phyloP scores from a whole-genome alignment of 179 eudicot species.

The Silene coronaria region DNA sequence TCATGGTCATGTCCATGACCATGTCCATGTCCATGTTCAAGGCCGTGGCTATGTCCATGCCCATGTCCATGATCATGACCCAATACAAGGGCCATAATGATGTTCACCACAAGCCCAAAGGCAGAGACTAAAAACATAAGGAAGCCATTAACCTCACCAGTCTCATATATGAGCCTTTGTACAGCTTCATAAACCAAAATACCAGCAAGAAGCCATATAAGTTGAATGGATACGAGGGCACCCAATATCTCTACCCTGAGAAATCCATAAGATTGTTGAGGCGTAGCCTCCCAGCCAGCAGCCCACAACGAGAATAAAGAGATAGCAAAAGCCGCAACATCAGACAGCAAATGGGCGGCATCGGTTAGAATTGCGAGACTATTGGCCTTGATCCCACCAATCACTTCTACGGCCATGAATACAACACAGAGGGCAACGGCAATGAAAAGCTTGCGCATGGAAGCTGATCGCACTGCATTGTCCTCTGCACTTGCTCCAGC shows the following conservation, averaged over 20 bases:
- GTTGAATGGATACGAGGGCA: slow-evolving; percentile 72
- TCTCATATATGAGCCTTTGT: slow-evolving; percentile 44
- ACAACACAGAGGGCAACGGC: slow-evolving; percentile 58
- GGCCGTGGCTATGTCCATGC: slow-evolving; percentile 37
- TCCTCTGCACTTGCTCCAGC: slow-evolving; percentile 46
- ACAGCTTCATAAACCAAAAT: slow-evolving; percentile 80
- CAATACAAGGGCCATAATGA: slow-evolving; percentile 57
- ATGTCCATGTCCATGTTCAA: too few species aligned
- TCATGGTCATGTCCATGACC: slow-evolving; percentile 17
- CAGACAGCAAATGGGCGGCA: slow-evolving; percentile 82
- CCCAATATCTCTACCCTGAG: slow-evolving; percentile 78
- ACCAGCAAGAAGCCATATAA: slow-evolving; percentile 89
- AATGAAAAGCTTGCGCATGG: slow-evolving; percentile 64
- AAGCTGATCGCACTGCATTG: slow-evolving; percentile 60
- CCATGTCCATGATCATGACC: slow-evolving; percentile 72
- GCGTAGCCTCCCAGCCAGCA: slow-evolving; percentile 89
- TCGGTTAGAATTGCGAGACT: slow-evolving; percentile 84
- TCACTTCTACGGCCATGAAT: slow-evolving; percentile 71
- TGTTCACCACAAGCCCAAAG: slow-evolving; percentile 63
- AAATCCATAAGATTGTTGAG: slow-evolving; percentile 78
- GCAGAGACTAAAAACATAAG: slow-evolving; percentile 70
- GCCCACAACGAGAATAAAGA: slow-evolving; percentile 81
- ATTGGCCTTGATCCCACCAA: slow-evolving; percentile 76
- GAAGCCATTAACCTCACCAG: slow-evolving; percentile 62
- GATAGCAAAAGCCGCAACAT: slow-evolving; percentile 29